Base-by-base conservation (phyloP, 768 basidiomycete genomes). In the Lentinula sp. region DNA sequence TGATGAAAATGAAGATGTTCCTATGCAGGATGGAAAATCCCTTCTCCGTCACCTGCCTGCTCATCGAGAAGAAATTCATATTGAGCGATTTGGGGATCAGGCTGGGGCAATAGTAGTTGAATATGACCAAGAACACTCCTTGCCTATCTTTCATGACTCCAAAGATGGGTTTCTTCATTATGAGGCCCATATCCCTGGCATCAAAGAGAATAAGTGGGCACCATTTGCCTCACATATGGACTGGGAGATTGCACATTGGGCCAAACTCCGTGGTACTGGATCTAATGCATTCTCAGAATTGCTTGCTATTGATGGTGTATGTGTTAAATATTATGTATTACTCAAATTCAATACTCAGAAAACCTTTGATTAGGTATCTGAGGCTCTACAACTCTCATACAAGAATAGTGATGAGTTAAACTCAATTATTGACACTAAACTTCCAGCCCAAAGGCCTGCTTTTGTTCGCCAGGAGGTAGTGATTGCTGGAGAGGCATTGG, bases 351-450 rank as follows among this genome's bases (percentile, higher is more conserved):
- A 15, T 20, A 28, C 13, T 45, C 49, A 20, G 10, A 13, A 18
- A 39, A 8, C 2, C 50, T 16, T 32, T 37, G 1, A 28, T 13
- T 50, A 72, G 70, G 65, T 72, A 10, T 28, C 13, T 3, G 66
- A 70, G 18, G 28, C 42, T 0, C 69, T 78, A 4, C 68, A 65
- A 0, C 66, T 78, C 0, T 77, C 76, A 3, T 78, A 67, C 64
- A 66, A 64, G 39, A 74, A 66, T 54, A 55, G 69, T 0, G 41
- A 51, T 5, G 69, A 74, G 54, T 65, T 78, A 5, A 77, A 78
- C 28, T 28, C 28, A 28, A 28, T 28, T 28, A 28, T 28, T 3
- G 28, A 28, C 28, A 28, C 28, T 28, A 28, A 28, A 28, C 1
- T 28, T 28, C 28, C 28, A 28, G 28, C 28, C 28, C 28, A 28